Evolutionary conservation across 2,329 filamentous ascomycete species (phyloP).

Genomic region (Lecanicillium sp.): DNA sequence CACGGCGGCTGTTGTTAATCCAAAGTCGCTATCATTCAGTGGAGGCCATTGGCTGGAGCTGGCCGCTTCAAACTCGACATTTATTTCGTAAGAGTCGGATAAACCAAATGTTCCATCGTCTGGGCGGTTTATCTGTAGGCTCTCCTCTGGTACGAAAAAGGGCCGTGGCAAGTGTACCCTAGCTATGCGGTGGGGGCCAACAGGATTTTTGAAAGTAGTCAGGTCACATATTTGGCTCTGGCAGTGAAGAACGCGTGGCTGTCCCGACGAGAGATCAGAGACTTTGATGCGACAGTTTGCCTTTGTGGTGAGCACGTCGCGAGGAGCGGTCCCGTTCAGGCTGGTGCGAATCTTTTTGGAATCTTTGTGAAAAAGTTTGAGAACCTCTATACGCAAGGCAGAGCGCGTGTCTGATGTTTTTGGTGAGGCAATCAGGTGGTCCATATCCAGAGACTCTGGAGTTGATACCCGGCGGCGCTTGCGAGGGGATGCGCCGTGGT

Average conservation of each 20-base stretch:
- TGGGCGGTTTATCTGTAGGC: conserved; percentile 38
- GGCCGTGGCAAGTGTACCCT: conserved; percentile 39
- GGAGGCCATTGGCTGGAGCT: conserved; percentile 45
- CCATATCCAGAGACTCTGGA: conserved; percentile 23
- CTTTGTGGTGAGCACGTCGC: conserved; percentile 22
- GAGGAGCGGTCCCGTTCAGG: conserved; percentile 19
- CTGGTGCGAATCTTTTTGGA: conserved; percentile 26
- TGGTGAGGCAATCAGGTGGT: conserved; percentile 24
- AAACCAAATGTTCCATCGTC: conserved; percentile 39
- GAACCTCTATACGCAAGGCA: conserved; percentile 42
- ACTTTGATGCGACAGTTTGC: conserved; percentile 30
- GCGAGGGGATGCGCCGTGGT: conserved; percentile 28
- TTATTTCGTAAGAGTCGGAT: conserved; percentile 40
- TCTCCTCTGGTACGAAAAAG: conserved; percentile 44
- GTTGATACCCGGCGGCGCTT: conserved; percentile 44
- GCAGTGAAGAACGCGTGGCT: conserved; percentile 38
- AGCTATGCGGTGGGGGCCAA: conserved; percentile 36
- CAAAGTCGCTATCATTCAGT: conserved; percentile 20
- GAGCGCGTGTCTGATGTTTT: conserved; percentile 25
- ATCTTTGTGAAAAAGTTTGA: conserved; percentile 44
- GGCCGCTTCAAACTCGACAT: conserved; percentile 44
- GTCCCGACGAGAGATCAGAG: conserved; percentile 24
- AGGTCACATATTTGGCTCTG: conserved; percentile 47
- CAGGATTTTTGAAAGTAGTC: conserved; percentile 38
- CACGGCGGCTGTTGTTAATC: neutral